Evolutionary conservation across 2,329 filamentous ascomycete species (phyloP).

Genomic region (Beauveria caledonica): DNA sequence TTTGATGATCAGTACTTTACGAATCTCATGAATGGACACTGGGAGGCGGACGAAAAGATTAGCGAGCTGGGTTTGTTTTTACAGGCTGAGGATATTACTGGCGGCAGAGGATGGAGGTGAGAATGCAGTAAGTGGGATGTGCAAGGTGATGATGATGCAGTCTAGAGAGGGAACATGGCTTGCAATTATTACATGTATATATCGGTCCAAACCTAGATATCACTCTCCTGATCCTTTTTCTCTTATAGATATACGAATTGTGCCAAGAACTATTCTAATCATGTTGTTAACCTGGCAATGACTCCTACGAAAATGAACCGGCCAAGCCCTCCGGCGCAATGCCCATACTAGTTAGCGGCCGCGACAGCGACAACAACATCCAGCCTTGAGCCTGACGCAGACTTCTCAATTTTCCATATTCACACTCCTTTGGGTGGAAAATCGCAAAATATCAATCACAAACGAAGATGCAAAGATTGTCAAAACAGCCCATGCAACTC

Average conservation of each 20-base stretch:
- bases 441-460: not conserved
- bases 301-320: conserved; percentile 7
- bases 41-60: conserved; percentile 28
- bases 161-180: too few species aligned
- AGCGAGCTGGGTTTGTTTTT: conserved; percentile 27
- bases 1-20: conserved; percentile 28
- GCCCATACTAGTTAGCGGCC: not conserved
- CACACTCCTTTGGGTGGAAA: not conserved
- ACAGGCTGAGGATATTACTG: conserved; percentile 1
- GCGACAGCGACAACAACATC: not conserved
- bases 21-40: conserved; percentile 26
- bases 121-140: not conserved
- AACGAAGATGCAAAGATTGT: not conserved
- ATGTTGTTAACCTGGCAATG: not conserved
- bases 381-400: too few species aligned
- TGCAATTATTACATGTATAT: too few species aligned
- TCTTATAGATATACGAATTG: too few species aligned
- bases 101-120: not conserved
- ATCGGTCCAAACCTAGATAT: too few species aligned
- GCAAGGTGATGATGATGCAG: too few species aligned
- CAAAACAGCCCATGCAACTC: not conserved
- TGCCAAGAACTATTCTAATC: too few species aligned
- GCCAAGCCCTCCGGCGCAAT: not conserved
- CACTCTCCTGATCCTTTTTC: too few species aligned
- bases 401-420: too few species aligned